These are phyloP conservation scores for Peterozyma xylosa DNA, from an alignment of 805 yeast species.

Conservation along the genomic window DNA sequence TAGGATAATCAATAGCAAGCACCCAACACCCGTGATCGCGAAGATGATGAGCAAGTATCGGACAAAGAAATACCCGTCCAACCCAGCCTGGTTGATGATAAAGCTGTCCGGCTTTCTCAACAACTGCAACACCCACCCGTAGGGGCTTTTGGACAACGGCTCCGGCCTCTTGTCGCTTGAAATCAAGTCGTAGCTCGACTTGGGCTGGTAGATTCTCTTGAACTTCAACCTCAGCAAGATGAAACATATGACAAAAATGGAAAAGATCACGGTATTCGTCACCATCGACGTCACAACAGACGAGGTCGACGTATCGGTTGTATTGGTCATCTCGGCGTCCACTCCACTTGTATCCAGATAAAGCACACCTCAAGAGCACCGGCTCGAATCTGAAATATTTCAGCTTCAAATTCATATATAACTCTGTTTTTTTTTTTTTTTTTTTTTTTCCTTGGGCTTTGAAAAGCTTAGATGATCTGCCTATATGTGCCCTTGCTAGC, in stretches of 20 bases:
- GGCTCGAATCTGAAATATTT: background rate
- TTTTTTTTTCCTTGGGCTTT: background rate
- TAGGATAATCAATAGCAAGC: constrained; percentile 56
- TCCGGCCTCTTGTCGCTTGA: constrained; percentile 60
- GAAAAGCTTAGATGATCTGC: background rate
- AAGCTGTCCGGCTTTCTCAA: constrained; percentile 64
- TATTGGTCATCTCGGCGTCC: constrained; percentile 15
- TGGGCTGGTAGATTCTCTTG: constrained; percentile 78
- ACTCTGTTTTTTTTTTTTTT: background rate
- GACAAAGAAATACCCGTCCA: constrained; percentile 90
- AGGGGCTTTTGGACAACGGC: constrained; percentile 62
- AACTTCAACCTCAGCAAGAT: constrained; percentile 57
- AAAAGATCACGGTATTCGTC: constrained; percentile 61
- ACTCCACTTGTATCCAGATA: background rate
- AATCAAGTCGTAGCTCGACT: constrained; percentile 54
- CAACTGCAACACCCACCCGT: constrained; percentile 64
- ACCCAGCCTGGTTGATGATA: constrained; percentile 77
- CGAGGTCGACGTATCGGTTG: constrained; percentile 51
- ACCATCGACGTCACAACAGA: constrained; percentile 68
- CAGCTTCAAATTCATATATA: background rate
- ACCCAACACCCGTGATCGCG: constrained; percentile 45
- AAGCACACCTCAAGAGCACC: background rate
- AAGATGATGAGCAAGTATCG: constrained; percentile 63
- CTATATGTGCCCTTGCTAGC: too few species aligned
- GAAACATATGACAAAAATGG: constrained; percentile 54